A percentile compares a stretch with the other conserved stretches of the same genome.
Evolutionary conservation across 176 grass and related monocot species (phyloP).

Genomic region (Carex scoparia): DNA sequence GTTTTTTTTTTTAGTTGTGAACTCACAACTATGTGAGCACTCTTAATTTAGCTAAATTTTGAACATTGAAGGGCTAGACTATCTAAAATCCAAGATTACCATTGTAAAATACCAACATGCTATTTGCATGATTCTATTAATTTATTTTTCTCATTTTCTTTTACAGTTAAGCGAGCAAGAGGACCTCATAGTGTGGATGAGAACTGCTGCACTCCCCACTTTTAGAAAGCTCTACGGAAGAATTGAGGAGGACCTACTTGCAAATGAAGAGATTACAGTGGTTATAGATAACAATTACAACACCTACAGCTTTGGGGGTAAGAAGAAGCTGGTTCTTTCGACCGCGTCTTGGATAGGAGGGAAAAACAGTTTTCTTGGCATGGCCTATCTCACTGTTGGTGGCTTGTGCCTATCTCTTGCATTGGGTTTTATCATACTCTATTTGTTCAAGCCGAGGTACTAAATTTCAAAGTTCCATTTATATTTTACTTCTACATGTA

Average conservation of each 20-base stretch:
- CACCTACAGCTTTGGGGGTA: conserved; percentile 83
- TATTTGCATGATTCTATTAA: not conserved
- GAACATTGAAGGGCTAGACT: not conserved
- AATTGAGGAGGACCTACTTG: conserved; percentile 70
- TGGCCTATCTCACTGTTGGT: conserved; percentile 68
- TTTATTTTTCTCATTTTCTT: not conserved
- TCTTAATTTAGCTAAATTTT: not conserved
- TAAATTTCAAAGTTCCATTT: not conserved
- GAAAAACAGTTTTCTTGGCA: conserved; percentile 81
- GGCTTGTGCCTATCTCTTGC: conserved; percentile 65
- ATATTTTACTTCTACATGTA: not conserved
- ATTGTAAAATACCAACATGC: not conserved
- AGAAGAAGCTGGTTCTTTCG: conserved; percentile 76
- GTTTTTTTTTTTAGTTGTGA: not conserved
- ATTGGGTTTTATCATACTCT: conserved; percentile 51
- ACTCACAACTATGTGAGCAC: not conserved
- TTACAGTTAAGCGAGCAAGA: conserved; percentile 89
- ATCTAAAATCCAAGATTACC: not conserved
- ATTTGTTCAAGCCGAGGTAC: conserved; percentile 84
- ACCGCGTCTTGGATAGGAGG: conserved; percentile 90
- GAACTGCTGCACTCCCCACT: conserved; percentile 74
- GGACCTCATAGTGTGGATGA: conserved; percentile 98
- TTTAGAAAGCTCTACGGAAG: conserved; percentile 94
- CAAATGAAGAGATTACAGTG: conserved; percentile 60
- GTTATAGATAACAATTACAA: conserved; percentile 95